Evolutionary conservation across 2,329 filamentous ascomycete genomes (phyloP).

Genomic region (Nigrospora osmanthi): DNA sequence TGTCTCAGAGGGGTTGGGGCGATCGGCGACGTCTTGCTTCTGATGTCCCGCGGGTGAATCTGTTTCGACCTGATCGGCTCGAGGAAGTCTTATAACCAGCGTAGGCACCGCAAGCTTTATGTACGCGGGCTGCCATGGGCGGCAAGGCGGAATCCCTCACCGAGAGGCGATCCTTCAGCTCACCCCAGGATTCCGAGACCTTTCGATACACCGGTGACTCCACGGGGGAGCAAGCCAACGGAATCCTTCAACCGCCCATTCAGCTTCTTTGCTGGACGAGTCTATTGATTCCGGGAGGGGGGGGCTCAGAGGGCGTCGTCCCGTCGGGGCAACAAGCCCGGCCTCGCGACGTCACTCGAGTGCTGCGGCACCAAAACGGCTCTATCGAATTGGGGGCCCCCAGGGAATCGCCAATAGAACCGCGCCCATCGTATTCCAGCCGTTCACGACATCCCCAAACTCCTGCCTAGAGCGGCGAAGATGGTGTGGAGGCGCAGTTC

Average conservation of each 20-base stretch:
- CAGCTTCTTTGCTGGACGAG: neutral
- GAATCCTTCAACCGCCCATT: neutral
- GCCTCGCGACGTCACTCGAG: neutral
- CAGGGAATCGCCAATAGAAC: neutral
- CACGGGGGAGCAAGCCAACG: neutral
- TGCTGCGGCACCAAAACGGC: neutral
- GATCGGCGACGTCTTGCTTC: too few species aligned
- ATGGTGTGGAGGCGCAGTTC: constrained; percentile 14
- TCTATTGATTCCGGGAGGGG: neutral
- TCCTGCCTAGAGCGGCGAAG: neutral
- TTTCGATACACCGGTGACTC: too few species aligned
- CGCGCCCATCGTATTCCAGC: neutral
- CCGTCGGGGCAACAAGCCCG: neutral
- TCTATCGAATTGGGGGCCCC: neutral
- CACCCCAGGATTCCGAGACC: too few species aligned
- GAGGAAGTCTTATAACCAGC: constrained; percentile 1
- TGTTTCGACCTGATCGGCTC: too few species aligned
- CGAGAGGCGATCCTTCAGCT: too few species aligned
- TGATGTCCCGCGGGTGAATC: too few species aligned
- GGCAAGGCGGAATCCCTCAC: neutral
- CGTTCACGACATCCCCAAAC: neutral
- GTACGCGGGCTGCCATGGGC: neutral
- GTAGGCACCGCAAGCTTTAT: too few species aligned
- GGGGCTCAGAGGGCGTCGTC: neutral
- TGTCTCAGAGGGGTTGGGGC: too few species aligned